Conservation (phyloP, 805 yeast species). For the Candida oleophila region DNA sequence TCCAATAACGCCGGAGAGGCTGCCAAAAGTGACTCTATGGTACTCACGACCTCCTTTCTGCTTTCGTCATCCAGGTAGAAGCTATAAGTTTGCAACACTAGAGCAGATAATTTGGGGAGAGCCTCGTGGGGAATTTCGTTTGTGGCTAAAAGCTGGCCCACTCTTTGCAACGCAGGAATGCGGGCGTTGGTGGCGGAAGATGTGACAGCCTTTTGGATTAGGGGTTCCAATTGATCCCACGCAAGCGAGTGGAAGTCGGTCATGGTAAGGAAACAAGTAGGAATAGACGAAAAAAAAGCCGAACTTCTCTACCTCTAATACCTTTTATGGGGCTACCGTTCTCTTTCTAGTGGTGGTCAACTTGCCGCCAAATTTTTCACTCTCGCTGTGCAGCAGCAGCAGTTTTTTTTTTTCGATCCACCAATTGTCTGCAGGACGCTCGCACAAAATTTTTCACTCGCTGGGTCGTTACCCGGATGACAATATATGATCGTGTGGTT, state of each 20-base stretch:
- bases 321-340: too few relatives aligned
- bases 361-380: too few relatives aligned
- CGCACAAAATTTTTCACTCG: too few relatives aligned
- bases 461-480: not conserved
- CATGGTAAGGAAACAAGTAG: too few relatives aligned
- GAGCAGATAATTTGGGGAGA: conserved; percentile 19
- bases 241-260: not conserved
- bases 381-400: too few relatives aligned
- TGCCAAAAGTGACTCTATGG: conserved; percentile 36
- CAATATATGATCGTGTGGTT: not conserved
- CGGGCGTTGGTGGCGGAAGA: conserved; percentile 38
- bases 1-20: conserved; percentile 31
- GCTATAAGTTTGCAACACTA: conserved; percentile 47
- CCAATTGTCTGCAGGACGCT: too few relatives aligned
- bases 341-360: too few relatives aligned
- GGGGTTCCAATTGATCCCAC: conserved; percentile 25
- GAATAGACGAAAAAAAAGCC: not conserved
- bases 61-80: conserved; percentile 53
- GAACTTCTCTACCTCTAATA: not conserved
- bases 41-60: conserved; percentile 38
- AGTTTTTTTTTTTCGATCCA: too few relatives aligned
- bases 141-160: conserved; percentile 25
- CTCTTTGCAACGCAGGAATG: conserved; percentile 29
- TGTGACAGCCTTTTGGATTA: conserved; percentile 18
- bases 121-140: conserved; percentile 16